phyloP scores from a whole-genome alignment of 192 early-diverging fungal genomes.

The Geranomyces variabilis region DNA sequence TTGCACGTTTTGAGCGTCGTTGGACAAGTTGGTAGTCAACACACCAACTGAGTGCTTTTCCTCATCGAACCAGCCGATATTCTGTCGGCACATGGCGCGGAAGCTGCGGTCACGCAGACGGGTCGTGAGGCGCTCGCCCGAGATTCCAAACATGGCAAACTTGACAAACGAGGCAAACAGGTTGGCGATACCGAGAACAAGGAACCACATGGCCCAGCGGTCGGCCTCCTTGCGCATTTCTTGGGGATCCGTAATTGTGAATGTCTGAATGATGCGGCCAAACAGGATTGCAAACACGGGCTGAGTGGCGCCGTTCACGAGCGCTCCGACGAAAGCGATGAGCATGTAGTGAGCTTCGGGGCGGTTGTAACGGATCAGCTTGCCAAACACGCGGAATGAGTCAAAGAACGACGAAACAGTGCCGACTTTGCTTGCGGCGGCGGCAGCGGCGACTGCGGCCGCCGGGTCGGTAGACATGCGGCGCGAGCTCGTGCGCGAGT shows the following conservation, averaged over 20 bases:
- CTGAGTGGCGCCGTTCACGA: conserved; percentile 72
- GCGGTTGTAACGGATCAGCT: conserved; percentile 46
- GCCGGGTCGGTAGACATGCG: not conserved
- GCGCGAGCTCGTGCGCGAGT: conserved; percentile 10
- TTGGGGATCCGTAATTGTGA: conserved; percentile 11
- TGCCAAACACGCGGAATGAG: conserved; percentile 20
- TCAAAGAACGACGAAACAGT: not conserved
- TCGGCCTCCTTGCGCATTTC: conserved; percentile 37
- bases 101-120: conserved; percentile 66
- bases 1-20: conserved; percentile 67
- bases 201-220: conserved; percentile 63
- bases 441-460: not conserved
- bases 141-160: conserved; percentile 62
- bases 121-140: conserved; percentile 74
- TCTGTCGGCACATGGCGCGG: conserved; percentile 77
- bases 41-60: conserved; percentile 59
- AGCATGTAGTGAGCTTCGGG: conserved; percentile 47
- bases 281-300: conserved; percentile 75
- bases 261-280: conserved; percentile 41
- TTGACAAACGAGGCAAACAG: conserved; percentile 59
- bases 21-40: conserved; percentile 79
- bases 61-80: conserved; percentile 84
- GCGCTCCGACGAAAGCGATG: conserved; percentile 63
- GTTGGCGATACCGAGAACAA: conserved; percentile 62
- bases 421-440: not conserved